A percentile compares a stretch with the other conserved stretches of the same genome.
These are phyloP conservation scores for Rhizophagus prolifer DNA, from an alignment of 192 early-diverging fungal species.

Conservation along the genomic window DNA sequence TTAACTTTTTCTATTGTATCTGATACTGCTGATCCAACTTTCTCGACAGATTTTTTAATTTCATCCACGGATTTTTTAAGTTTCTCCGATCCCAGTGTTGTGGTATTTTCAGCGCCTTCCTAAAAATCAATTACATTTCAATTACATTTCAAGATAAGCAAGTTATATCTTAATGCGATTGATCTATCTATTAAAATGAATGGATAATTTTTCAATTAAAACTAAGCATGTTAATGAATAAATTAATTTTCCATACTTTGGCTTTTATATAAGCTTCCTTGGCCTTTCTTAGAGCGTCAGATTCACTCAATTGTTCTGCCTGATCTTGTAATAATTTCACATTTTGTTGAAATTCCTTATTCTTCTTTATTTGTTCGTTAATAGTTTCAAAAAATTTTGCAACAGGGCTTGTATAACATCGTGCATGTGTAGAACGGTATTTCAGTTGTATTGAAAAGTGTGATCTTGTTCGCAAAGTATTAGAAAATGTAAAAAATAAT, in stretches of 20 bases:
- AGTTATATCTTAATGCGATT: too few species aligned
- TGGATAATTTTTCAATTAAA: too few species aligned
- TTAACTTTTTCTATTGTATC: conserved; percentile 66
- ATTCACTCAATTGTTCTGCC: conserved; percentile 77
- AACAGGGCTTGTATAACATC: conserved; percentile 31
- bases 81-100: conserved; percentile 45
- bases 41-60: conserved; percentile 70
- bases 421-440: not conserved
- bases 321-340: conserved; percentile 88
- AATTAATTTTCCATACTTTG: conserved; percentile 38
- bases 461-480: not conserved
- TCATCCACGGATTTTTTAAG: conserved; percentile 62
- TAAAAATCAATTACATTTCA: conserved; percentile 11
- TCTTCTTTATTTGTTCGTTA: conserved; percentile 91
- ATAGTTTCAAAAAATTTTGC: conserved; percentile 81
- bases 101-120: conserved; percentile 43
- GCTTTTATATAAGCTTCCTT: conserved; percentile 66
- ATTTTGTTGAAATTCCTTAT: conserved; percentile 88
- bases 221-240: too few species aligned
- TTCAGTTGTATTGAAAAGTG: not conserved
- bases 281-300: conserved; percentile 85
- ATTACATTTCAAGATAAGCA: too few species aligned
- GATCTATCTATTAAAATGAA: too few species aligned
- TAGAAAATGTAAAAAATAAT: not conserved
- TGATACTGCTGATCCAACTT: conserved; percentile 62